These are phyloP conservation scores for Medicago arabica DNA, from an alignment of 306 rosid genomes.

Conservation along the genomic window DNA sequence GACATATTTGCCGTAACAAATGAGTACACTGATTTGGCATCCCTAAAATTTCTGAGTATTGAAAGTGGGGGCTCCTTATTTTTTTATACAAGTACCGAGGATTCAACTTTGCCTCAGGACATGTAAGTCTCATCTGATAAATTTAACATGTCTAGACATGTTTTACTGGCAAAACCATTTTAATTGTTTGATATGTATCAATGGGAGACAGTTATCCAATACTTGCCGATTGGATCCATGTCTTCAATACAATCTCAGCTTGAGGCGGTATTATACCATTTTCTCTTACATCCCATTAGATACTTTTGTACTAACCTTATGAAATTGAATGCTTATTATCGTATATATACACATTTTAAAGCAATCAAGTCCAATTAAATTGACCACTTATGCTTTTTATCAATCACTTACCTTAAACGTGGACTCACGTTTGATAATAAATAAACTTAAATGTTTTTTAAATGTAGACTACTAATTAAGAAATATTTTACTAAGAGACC, in stretches of 20 bases:
- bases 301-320: conserved; percentile 26
- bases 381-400: conserved; percentile 25
- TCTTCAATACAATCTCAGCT: conserved; percentile 31
- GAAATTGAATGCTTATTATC: conserved; percentile 31
- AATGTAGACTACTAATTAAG: conserved; percentile 5
- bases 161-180: conserved; percentile 37
- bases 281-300: conserved; percentile 19
- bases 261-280: conserved; percentile 25
- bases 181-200: conserved; percentile 38
- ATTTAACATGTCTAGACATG: conserved; percentile 22
- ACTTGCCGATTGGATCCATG: conserved; percentile 15
- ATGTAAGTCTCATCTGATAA: conserved; percentile 62
- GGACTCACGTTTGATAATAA: conserved; percentile 13
- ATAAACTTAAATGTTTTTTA: conserved; percentile 20
- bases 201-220: conserved; percentile 12
- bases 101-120: conserved; percentile 97
- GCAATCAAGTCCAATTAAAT: conserved; percentile 11
- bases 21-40: conserved; percentile 96
- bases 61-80: conserved; percentile 94
- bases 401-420: conserved; percentile 24
- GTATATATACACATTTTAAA: conserved; percentile 1
- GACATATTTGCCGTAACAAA: conserved; percentile 97
- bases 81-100: conserved; percentile 82
- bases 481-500: not conserved
- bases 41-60: conserved; percentile 85